Evolutionary conservation across 495 filamentous ascomycete genomes (phyloP).

Genomic region (Aspergillus taichungensis): DNA sequence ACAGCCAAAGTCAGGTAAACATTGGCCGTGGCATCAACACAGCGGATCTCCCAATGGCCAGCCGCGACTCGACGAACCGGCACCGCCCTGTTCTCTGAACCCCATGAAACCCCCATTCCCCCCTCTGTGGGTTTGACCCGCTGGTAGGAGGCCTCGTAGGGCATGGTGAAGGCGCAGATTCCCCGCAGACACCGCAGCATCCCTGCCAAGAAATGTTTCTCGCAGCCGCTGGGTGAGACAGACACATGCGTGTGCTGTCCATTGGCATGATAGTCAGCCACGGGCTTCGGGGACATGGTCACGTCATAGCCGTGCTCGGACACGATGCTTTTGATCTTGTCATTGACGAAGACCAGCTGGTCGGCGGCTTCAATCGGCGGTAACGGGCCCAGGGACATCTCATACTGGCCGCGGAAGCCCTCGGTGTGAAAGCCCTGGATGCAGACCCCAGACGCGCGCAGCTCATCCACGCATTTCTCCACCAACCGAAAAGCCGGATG

Average conservation of each 20-base stretch:
- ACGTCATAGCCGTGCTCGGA: slow-evolving; percentile 47
- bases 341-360: slow-evolving; percentile 52
- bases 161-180: slow-evolving; percentile 52
- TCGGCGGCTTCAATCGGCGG: slow-evolving; percentile 56
- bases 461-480: slow-evolving; percentile 43
- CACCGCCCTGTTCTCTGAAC: slow-evolving; percentile 58
- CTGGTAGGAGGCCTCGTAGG: slow-evolving; percentile 48
- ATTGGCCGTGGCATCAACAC: slow-evolving; percentile 61
- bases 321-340: slow-evolving; percentile 50
- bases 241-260: slow-evolving; percentile 62
- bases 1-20: slow-evolving; percentile 55
- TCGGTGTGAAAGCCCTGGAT: slow-evolving; percentile 60
- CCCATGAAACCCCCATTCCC: slow-evolving; percentile 62
- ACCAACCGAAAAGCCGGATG: slow-evolving; percentile 42
- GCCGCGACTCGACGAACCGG: slow-evolving; percentile 46
- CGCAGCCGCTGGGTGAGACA: slow-evolving; percentile 35
- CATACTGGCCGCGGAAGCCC: slow-evolving; percentile 54
- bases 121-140: slow-evolving; percentile 51
- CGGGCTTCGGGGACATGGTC: slow-evolving; percentile 60
- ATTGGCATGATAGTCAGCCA: slow-evolving; percentile 44
- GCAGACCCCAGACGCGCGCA: slow-evolving; percentile 44
- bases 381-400: slow-evolving; percentile 53
- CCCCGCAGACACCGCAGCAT: slow-evolving; percentile 50
- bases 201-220: slow-evolving; percentile 52
- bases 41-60: slow-evolving; percentile 63